These are phyloP conservation scores for Trichophyton equinum DNA, from an alignment of 2,329 filamentous ascomycete species.

Conservation along the genomic window DNA sequence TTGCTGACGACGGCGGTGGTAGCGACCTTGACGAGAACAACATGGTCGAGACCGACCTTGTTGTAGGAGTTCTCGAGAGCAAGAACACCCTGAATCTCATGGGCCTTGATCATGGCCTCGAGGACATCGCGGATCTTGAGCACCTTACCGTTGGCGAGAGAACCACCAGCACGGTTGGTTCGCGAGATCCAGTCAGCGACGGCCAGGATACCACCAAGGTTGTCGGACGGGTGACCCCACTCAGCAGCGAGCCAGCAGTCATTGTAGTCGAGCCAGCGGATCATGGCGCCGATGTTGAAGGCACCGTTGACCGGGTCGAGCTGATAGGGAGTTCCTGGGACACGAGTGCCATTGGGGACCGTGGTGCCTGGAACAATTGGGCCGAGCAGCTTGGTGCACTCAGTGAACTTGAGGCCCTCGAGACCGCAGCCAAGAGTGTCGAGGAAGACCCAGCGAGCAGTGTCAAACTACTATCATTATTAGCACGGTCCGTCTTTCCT, in stretches of 20 bases:
- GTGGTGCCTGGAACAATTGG: conserved; percentile 80
- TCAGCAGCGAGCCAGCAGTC: conserved; percentile 99
- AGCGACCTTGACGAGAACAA: conserved; percentile 95
- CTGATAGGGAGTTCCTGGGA: conserved; percentile 85
- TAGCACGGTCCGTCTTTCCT: conserved; percentile 3
- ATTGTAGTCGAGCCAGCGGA: conserved; percentile 99
- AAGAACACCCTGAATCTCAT: conserved; percentile 96
- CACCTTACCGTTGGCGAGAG: conserved; percentile 58
- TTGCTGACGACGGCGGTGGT: conserved; percentile 88
- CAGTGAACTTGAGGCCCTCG: conserved; percentile 87
- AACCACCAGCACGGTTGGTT: conserved; percentile 77
- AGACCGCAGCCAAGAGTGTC: conserved; percentile 95
- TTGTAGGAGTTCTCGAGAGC: conserved; percentile 98
- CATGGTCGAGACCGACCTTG: conserved; percentile 95
- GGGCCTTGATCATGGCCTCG: conserved; percentile 97
- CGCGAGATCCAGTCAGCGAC: conserved; percentile 96
- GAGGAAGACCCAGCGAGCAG: conserved; percentile 88
- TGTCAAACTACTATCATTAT: conserved; percentile 60
- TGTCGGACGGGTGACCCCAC: conserved; percentile 98
- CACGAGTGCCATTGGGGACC: conserved; percentile 82
- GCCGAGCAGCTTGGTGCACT: conserved; percentile 89
- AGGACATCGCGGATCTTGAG: conserved; percentile 83
- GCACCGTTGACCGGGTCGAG: conserved; percentile 91
- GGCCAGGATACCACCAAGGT: conserved; percentile 89
- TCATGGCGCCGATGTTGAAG: conserved; percentile 98